Conservation (phyloP, 139 green algal species). For the Chlorella sp. region DNA sequence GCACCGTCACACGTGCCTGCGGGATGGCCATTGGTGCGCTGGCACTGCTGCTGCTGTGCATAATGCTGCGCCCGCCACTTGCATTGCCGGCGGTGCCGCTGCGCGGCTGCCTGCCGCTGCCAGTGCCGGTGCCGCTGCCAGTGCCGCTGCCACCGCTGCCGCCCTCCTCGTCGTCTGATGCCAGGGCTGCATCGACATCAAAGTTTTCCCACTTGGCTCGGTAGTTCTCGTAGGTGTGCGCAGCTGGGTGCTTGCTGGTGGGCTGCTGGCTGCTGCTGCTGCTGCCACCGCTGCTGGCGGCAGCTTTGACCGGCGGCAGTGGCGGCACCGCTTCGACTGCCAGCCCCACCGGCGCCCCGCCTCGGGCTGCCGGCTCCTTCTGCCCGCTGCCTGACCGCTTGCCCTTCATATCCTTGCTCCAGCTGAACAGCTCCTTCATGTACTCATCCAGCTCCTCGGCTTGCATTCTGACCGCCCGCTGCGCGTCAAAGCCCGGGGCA, state of each 20-base stretch:
- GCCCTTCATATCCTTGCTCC: constrained; percentile 60
- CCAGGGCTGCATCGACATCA: constrained; percentile 68
- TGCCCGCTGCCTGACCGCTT: constrained; percentile 39
- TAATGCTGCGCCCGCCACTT: too few species aligned
- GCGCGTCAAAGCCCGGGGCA: constrained; percentile 47
- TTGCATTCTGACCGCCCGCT: constrained; percentile 67
- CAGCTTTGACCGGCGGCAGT: background rate
- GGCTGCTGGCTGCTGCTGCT: constrained; percentile 36
- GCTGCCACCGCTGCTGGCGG: background rate
- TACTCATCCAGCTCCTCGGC: constrained; percentile 72
- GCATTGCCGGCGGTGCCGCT: background rate
- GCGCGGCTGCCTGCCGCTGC: too few species aligned
- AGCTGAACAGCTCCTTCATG: constrained; percentile 70
- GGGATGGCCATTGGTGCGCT: constrained; percentile 20
- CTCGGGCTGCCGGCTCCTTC: background rate
- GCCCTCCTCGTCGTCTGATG: constrained; percentile 43
- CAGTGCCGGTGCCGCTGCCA: too few species aligned
- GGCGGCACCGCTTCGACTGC: background rate
- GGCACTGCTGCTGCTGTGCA: background rate
- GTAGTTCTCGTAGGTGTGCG: constrained; percentile 73
- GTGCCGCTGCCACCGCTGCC: too few species aligned
- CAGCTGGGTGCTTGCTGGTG: constrained; percentile 46
- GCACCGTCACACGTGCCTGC: constrained; percentile 1
- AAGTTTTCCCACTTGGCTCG: constrained; percentile 80
- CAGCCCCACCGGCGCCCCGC: background rate